These are phyloP conservation scores for Aegilops tauschii DNA, from an alignment of 176 grass and related monocot species.

Conservation along the genomic window DNA sequence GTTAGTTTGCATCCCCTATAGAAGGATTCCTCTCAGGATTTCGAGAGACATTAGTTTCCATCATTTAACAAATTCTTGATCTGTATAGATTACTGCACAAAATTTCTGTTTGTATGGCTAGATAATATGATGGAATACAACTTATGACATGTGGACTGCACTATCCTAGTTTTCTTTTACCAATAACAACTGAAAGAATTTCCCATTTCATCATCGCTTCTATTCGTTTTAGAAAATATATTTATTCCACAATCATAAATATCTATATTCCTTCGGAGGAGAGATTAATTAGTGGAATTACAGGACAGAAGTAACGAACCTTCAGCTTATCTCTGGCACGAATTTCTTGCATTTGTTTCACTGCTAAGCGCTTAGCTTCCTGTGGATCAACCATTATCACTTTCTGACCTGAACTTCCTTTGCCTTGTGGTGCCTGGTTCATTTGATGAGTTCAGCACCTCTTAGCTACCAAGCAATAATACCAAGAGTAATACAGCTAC, in stretches of 20 bases:
- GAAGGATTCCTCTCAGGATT: not conserved
- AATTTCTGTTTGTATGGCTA: not conserved
- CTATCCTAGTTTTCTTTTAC: not conserved
- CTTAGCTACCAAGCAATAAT: conserved; percentile 23
- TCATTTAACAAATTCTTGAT: not conserved
- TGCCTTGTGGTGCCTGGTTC: conserved; percentile 51
- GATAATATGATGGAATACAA: not conserved
- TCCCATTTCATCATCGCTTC: not conserved
- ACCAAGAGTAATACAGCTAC: conserved; percentile 3
- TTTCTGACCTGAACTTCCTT: conserved; percentile 63
- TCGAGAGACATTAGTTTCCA: not conserved
- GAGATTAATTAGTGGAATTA: conserved; percentile 12
- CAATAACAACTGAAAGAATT: not conserved
- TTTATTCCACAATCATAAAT: not conserved
- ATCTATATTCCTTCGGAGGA: conserved; percentile 24
- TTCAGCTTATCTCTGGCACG: conserved; percentile 74
- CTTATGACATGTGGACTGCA: not conserved
- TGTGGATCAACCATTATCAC: conserved; percentile 94
- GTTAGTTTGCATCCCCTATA: not conserved
- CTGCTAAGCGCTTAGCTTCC: conserved; percentile 88
- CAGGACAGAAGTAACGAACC: conserved; percentile 35
- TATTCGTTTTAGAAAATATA: too few species aligned
- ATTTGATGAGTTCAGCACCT: conserved; percentile 12
- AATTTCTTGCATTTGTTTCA: conserved; percentile 93
- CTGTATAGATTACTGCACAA: not conserved